Evolutionary conservation across 108 stramenopile species (phyloP), one percentile per base, ranked within the genome.

Genomic region (Nitzschia sp.): DNA sequence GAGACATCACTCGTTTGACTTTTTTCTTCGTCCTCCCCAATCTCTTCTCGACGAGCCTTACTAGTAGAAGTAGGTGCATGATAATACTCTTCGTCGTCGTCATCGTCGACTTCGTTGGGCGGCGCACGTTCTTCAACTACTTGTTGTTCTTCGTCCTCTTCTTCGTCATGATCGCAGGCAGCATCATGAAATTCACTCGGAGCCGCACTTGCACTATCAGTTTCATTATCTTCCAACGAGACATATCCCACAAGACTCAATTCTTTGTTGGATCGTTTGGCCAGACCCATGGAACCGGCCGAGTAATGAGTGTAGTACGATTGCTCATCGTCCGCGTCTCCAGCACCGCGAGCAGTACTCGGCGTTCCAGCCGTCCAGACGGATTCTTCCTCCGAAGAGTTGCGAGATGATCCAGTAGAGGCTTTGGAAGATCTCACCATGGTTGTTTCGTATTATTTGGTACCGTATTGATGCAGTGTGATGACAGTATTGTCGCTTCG

Each of bases 261-360:
- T 22, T 61, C 22, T 25, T 61, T 61, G 41, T 41, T 61, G 22
- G 35, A 21, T 13, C 38, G 35, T 31, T 61, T 61, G 21, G 60
- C 60, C 38, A 61, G 26, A 11, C 60, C 60, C 60, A 61, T 61
- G 22, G 60, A 61, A n/a, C 60, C 60, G 13, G 31, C 60, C 17
- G 60, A 61, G 26, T 61, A 61, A n/a, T 61, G 60, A 22, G 38
- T 61, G 26, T 61, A 61, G 32, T 61, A 61, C 22, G 60, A 61
- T 38, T 61, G 60, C 6, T 61, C 38, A 5, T 61, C 60, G 45
- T 61, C 60, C 27, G 5, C 30, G 27, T 31, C 55, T 22, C 55
- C 21, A n/a, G 41, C 15, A 44, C 41, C 41, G 15, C 41, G 41
- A 15, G 41, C 9, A 13, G 41, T 15, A 13, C 15, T n/a, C 5